A percentile compares a stretch with the other conserved stretches of the same genome.
Evolutionary conservation across 176 grass and related monocot species (phyloP).

Genomic region (Aechmea fasciata): DNA sequence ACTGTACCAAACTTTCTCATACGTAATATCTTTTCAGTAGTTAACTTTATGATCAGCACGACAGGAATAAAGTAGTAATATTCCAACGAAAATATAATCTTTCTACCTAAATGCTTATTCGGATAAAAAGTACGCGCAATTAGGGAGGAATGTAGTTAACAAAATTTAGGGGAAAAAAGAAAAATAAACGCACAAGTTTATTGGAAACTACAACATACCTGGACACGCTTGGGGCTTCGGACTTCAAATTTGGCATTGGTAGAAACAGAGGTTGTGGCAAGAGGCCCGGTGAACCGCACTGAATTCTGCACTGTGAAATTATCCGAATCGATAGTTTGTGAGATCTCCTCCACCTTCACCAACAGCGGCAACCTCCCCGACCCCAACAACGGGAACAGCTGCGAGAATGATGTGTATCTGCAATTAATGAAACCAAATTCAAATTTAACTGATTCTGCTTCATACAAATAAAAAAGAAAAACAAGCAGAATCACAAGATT

Average conservation of each 20-base stretch:
- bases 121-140: slow-evolving; percentile 2
- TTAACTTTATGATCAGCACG: background rate
- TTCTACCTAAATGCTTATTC: background rate
- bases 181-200: background rate
- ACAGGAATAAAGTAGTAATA: background rate
- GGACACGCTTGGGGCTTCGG: slow-evolving; percentile 84
- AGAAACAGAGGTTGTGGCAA: slow-evolving; percentile 54
- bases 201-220: slow-evolving; percentile 29
- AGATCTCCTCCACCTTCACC: slow-evolving; percentile 89
- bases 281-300: slow-evolving; percentile 64
- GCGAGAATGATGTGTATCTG: slow-evolving; percentile 90
- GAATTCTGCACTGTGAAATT: slow-evolving; percentile 90
- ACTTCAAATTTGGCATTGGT: slow-evolving; percentile 98
- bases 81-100: background rate
- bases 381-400: slow-evolving; percentile 48
- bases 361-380: slow-evolving; percentile 57
- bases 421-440: background rate
- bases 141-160: background rate
- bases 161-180: background rate
- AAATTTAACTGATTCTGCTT: background rate
- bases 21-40: background rate
- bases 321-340: slow-evolving; percentile 78
- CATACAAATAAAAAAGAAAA: background rate
- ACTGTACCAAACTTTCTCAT: background rate
- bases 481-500: background rate